These are phyloP conservation scores for Clathrus columnatus DNA, from an alignment of 768 basidiomycete genomes.

Conservation along the genomic window DNA sequence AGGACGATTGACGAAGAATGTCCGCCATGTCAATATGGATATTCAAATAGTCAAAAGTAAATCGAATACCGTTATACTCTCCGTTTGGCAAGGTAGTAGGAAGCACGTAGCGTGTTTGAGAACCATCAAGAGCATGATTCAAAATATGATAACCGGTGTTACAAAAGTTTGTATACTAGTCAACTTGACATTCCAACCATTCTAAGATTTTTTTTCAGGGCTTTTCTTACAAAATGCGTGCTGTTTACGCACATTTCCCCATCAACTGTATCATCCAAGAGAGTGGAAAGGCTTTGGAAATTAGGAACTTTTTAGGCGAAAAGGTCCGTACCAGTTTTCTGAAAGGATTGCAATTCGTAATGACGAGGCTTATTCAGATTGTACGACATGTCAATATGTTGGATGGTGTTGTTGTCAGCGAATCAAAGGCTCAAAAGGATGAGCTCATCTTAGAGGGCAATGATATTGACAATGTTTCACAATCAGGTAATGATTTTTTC, in stretches of 20 bases:
- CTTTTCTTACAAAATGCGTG: constrained; percentile 99
- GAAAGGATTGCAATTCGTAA: neutral
- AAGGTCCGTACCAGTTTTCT: constrained; percentile 51
- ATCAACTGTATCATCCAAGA: constrained; percentile 96
- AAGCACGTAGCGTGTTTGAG: constrained; percentile 98
- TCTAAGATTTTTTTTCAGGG: constrained; percentile 42
- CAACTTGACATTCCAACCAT: neutral
- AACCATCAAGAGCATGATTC: constrained; percentile 90
- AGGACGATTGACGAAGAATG: constrained; percentile 85
- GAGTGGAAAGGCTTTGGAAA: constrained; percentile 63
- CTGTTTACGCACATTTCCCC: constrained; percentile 99
- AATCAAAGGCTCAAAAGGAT: constrained; percentile 91
- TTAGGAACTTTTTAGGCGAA: constrained; percentile 93
- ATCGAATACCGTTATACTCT: constrained; percentile 72
- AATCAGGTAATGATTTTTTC: constrained; percentile 56
- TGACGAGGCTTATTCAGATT: constrained; percentile 40
- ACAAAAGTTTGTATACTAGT: constrained; percentile 57
- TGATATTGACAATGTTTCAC: constrained; percentile 95
- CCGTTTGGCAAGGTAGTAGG: constrained; percentile 96
- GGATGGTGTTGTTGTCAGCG: constrained; percentile 70
- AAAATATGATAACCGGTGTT: constrained; percentile 97
- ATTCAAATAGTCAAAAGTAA: constrained; percentile 77
- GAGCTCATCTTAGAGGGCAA: constrained; percentile 91
- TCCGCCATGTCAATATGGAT: constrained; percentile 93
- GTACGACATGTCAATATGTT: constrained; percentile 92